These are phyloP conservation scores for Kazachstania kunashirensis DNA, from an alignment of 805 yeast genomes.

Conservation along the genomic window DNA sequence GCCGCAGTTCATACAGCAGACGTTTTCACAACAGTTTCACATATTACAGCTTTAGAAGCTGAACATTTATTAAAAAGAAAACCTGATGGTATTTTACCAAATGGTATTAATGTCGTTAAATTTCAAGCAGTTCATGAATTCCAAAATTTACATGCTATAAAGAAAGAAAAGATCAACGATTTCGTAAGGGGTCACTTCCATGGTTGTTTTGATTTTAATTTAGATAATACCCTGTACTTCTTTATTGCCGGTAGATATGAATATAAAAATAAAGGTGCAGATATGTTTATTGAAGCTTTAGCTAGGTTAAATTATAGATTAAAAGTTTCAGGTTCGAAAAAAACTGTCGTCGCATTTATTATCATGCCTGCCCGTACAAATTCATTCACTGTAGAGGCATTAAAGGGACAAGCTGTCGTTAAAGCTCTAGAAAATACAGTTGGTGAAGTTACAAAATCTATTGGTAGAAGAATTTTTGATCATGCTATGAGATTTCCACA, in stretches of 20 bases:
- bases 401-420: slow-evolving; percentile 92
- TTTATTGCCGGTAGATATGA: slow-evolving; percentile 97
- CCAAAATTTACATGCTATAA: slow-evolving; percentile 87
- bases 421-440: slow-evolving; percentile 84
- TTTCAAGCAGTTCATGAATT: slow-evolving; percentile 97
- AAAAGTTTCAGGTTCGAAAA: slow-evolving; percentile 71
- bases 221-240: slow-evolving; percentile 87
- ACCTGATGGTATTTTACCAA: slow-evolving; percentile 97
- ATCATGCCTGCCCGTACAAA: slow-evolving; percentile 96
- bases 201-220: slow-evolving; percentile 89
- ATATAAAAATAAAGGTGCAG: slow-evolving; percentile 93
- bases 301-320: slow-evolving; percentile 86
- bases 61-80: slow-evolving; percentile 89
- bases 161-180: slow-evolving; percentile 86
- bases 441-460: slow-evolving; percentile 72
- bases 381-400: slow-evolving; percentile 91
- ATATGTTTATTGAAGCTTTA: slow-evolving; percentile 82
- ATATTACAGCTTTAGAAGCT: slow-evolving; percentile 92
- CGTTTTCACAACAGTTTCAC: slow-evolving; percentile 94
- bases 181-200: slow-evolving; percentile 95
- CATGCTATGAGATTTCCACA: slow-evolving; percentile 68
- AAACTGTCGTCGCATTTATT: slow-evolving; percentile 92
- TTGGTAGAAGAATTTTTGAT: slow-evolving; percentile 82
- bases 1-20: slow-evolving; percentile 94
- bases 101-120: slow-evolving; percentile 90